Conservation (phyloP, 768 basidiomycete genomes). For the Kwoniella mangroviensis region DNA sequence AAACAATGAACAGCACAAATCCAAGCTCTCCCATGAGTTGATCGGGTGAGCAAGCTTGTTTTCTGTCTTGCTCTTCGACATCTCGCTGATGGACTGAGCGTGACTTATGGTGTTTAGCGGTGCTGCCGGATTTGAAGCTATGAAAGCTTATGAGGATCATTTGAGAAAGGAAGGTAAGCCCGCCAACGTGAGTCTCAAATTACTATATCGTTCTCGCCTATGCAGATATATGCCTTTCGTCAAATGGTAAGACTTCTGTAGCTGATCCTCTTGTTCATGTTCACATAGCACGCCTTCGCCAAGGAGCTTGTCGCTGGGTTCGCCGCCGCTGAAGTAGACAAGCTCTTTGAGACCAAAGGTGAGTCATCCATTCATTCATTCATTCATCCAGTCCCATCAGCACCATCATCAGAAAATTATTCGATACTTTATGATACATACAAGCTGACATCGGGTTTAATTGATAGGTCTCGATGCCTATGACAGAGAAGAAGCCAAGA, state of each 20-base stretch:
- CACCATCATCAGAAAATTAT: too few relatives aligned
- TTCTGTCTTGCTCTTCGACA: not conserved
- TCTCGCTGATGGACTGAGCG: not conserved
- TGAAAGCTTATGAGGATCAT: constrained; percentile 59
- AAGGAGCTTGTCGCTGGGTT: constrained; percentile 59
- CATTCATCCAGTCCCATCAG: too few relatives aligned
- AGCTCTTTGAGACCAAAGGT: constrained; percentile 60
- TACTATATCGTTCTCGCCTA: not conserved
- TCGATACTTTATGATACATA: not conserved
- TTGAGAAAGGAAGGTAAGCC: constrained; percentile 56
- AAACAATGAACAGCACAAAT: constrained; percentile 47
- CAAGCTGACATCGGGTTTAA: not conserved
- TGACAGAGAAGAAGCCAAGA: constrained; percentile 54
- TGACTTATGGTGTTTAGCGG: constrained; percentile 30
- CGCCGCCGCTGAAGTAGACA: constrained; percentile 59
- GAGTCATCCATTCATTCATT: too few relatives aligned
- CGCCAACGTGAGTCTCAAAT: constrained; percentile 36
- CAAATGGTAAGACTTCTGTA: not conserved
- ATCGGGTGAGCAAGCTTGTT: constrained; percentile 36
- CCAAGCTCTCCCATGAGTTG: constrained; percentile 52
- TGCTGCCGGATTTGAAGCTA: constrained; percentile 59
- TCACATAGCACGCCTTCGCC: constrained; percentile 48
- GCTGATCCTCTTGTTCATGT: not conserved
- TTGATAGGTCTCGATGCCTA: constrained; percentile 50
- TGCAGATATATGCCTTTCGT: too few relatives aligned